These are phyloP conservation scores for Geum urbanum DNA, from an alignment of 306 rosid species.

Conservation along the genomic window DNA sequence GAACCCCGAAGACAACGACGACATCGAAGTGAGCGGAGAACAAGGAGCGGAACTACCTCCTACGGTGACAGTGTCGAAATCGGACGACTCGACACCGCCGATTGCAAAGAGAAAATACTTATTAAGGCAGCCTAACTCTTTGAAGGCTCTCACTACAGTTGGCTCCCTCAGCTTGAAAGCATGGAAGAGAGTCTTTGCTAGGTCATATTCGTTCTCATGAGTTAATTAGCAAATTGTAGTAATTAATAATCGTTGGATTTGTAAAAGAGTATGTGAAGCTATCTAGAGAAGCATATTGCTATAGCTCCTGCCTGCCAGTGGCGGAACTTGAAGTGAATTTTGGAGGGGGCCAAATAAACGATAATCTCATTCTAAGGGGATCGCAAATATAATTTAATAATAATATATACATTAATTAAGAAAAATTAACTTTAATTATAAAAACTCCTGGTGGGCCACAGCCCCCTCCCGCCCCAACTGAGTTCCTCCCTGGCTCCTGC, in stretches of 20 bases:
- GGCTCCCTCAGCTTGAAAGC: constrained; percentile 71
- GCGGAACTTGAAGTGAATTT: no score
- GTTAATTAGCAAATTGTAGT: not conserved
- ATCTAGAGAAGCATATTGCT: not conserved
- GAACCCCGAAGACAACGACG: constrained; percentile 48
- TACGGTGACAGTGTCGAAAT: not conserved
- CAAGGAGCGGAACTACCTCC: not conserved
- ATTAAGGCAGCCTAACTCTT: constrained; percentile 25
- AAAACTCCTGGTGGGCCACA: no score
- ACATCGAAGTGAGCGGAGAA: not conserved
- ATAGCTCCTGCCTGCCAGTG: no score
- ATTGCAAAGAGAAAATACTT: not conserved
- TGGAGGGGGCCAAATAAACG: no score
- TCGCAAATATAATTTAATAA: no score
- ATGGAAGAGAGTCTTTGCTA: constrained; percentile 57
- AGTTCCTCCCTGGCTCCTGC: no score
- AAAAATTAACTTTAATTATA: no score
- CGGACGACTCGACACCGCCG: not conserved
- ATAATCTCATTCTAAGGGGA: no score
- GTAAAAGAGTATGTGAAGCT: not conserved
- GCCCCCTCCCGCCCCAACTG: no score
- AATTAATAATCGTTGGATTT: not conserved
- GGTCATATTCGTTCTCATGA: constrained; percentile 57
- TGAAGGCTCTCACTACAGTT: constrained; percentile 49
- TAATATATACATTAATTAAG: no score